Percentiles rank a stretch among this genome's conserved stretches.
These are phyloP conservation scores for Russula brevipes DNA, from an alignment of 768 basidiomycete genomes.

Conservation along the genomic window DNA sequence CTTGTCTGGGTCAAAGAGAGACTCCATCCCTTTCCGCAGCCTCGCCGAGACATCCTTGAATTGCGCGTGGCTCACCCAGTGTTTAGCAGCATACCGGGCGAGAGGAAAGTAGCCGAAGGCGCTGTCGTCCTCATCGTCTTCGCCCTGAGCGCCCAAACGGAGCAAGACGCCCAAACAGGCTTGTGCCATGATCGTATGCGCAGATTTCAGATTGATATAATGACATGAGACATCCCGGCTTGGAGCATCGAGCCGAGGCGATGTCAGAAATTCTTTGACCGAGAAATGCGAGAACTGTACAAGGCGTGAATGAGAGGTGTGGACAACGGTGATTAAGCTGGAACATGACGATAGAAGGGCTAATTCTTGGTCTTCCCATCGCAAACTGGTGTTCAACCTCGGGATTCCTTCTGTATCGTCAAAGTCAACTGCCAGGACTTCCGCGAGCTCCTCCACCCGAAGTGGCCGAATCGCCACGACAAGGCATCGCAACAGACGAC, in stretches of 20 bases:
- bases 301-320: background rate
- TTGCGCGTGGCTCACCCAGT: background rate
- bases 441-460: background rate
- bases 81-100: background rate
- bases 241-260: background rate
- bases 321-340: background rate
- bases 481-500: too few relatives aligned
- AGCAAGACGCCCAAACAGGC: background rate
- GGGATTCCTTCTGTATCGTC: background rate
- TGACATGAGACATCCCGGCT: background rate
- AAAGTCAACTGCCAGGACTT: background rate
- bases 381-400: background rate
- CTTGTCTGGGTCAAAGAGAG: background rate
- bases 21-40: background rate
- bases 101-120: background rate
- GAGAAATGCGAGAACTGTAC: background rate
- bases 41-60: background rate
- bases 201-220: background rate
- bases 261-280: background rate
- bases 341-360: background rate
- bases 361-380: background rate
- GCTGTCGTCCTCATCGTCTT: background rate
- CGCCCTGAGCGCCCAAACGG: background rate
- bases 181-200: background rate
- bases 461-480: too few relatives aligned